Conservation (phyloP, 352 stramenopile species). For the Globisporangium orthogonon region DNA sequence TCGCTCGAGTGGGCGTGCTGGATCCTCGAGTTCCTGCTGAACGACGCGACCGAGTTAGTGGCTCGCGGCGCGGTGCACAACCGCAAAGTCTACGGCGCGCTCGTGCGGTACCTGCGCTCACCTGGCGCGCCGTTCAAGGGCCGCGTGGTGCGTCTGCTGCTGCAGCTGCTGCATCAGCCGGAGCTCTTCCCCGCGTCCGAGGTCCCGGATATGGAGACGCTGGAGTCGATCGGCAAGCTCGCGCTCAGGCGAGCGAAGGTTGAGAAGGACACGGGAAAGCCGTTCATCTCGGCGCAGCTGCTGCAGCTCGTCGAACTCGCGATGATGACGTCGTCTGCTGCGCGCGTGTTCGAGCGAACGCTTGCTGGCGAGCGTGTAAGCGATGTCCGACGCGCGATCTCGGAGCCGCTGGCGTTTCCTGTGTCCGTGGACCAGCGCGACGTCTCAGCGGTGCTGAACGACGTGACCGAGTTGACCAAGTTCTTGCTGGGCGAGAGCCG, state of each 20-base stretch:
- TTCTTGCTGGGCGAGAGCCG: constrained; percentile 57
- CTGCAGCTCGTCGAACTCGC: constrained; percentile 76
- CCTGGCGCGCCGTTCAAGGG: constrained; percentile 76
- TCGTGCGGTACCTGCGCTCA: constrained; percentile 77
- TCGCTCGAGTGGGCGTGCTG: constrained; percentile 86
- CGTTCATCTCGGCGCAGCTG: constrained; percentile 70
- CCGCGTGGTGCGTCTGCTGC: constrained; percentile 62
- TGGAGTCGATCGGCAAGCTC: constrained; percentile 57
- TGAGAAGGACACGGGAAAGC: constrained; percentile 52
- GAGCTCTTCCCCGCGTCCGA: constrained; percentile 50
- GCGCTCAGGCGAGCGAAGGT: constrained; percentile 48
- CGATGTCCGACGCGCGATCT: neutral
- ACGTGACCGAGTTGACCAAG: constrained; percentile 38
- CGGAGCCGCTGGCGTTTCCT: constrained; percentile 29
- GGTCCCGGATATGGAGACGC: constrained; percentile 48
- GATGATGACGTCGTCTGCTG: constrained; percentile 42
- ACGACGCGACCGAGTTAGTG: constrained; percentile 62
- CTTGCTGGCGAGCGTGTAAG: neutral
- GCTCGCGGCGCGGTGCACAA: constrained; percentile 71
- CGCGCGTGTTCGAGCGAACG: constrained; percentile 22
- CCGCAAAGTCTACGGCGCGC: constrained; percentile 67
- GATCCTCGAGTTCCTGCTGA: constrained; percentile 76
- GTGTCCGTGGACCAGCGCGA: constrained; percentile 32
- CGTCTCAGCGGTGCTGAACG: constrained; percentile 37
- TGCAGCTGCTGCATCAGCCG: constrained; percentile 65